Evolutionary conservation across 495 filamentous ascomycete species (phyloP), one percentile per base, ranked within the genome.

Genomic region (Hyaloscypha hepaticicola): DNA sequence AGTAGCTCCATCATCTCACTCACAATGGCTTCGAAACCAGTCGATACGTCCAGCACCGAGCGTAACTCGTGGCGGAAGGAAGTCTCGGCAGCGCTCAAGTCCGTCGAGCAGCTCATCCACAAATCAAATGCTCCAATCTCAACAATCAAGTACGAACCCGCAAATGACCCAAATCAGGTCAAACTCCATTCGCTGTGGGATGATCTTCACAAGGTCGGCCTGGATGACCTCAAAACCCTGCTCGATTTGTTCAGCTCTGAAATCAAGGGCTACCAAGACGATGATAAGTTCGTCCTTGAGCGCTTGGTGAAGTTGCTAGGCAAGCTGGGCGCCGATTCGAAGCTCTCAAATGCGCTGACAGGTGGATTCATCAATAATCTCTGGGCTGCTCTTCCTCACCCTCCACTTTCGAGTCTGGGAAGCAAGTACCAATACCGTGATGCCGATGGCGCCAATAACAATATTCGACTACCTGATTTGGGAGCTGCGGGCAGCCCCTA

Each of bases 361-460:
- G 88, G 88, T 68, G 73, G 74, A 14, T 90, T 94, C 74, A 74
- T 94, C 60, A 81, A 87, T 58, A 82, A 88, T 72, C 83, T 93
- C 0, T 94, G 90, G 89, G 76, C 84, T 63, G 83, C 83, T 1
- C 68, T 86, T 6, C 81, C 83, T 22, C 84, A 87, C 48, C 84
- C 84, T 3, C 82, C 83, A 1, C 68, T 72, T 1, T 67, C 65
- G 5, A 58, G 65, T 52, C 75, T 87, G 34, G 82, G 79, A 14
- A 69, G 73, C 3, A 77, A 87, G 31, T 82, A 79, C 69, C 72
- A 77, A 25, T 92, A 89, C 67, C 86, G 90, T 31, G 81, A 81
- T 48, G 83, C 90, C 2, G 88, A 92, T 79, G 88, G 90, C 19
- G 87, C 85, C 5, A 79, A 79, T 71, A 93, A 93, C 76, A 85